phyloP scores from a whole-genome alignment of 2,329 filamentous ascomycete genomes.

The Rosellinia necatrix region DNA sequence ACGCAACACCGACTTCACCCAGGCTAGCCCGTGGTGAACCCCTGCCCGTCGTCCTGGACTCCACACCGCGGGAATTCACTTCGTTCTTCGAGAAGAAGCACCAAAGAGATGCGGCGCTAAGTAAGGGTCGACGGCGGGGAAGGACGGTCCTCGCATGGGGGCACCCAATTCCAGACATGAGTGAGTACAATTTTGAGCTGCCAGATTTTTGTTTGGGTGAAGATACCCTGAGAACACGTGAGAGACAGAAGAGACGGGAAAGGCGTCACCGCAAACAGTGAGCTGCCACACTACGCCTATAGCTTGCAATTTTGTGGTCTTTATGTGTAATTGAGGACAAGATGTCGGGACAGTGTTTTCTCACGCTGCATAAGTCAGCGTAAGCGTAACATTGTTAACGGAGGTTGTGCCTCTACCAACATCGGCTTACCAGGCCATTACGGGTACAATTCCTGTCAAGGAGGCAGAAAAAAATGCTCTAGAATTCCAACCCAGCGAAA shows the following conservation, averaged over 20 bases:
- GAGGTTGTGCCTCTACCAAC: conserved; percentile 10
- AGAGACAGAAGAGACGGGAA: conserved; percentile 65
- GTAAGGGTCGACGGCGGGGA: conserved; percentile 69
- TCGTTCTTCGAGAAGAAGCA: conserved; percentile 86
- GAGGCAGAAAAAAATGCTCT: too few relatives aligned
- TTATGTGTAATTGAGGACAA: background rate
- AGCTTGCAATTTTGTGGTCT: background rate
- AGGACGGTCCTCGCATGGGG: conserved; percentile 81
- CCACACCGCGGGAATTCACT: conserved; percentile 67
- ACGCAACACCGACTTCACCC: conserved; percentile 30
- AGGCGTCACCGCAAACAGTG: conserved; percentile 55
- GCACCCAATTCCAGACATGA: conserved; percentile 73
- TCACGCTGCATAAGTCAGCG: conserved; percentile 2
- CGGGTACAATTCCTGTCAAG: too few relatives aligned
- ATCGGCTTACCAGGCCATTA: too few relatives aligned
- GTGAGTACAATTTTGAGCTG: conserved; percentile 73
- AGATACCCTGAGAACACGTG: conserved; percentile 61
- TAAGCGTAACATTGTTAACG: too few relatives aligned
- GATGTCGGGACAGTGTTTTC: background rate
- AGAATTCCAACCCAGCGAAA: too few relatives aligned
- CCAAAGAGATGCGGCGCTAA: conserved; percentile 79
- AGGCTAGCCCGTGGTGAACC: conserved; percentile 35
- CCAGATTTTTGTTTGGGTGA: conserved; percentile 67
- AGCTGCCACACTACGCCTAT: conserved; percentile 19
- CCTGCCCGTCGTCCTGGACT: conserved; percentile 42